Evolutionary conservation across 768 basidiomycete species (phyloP).

Genomic region (Lactifluus hygrophoroides): DNA sequence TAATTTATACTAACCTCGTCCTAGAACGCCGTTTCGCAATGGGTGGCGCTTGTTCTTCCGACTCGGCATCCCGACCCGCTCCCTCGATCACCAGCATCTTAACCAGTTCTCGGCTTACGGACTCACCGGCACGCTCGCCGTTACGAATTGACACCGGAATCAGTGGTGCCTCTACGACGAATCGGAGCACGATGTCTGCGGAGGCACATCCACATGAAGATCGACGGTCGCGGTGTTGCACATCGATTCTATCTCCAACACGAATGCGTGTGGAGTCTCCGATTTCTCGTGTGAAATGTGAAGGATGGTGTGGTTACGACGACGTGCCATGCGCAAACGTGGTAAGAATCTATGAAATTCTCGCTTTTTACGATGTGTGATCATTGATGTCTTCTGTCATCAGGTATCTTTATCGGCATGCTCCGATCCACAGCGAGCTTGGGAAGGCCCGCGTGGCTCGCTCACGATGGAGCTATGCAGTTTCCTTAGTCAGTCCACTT

Average conservation of each 20-base stretch:
- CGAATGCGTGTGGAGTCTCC: constrained; percentile 14
- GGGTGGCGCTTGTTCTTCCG: neutral
- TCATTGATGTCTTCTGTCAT: neutral
- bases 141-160: neutral
- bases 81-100: neutral
- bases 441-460: constrained; percentile 20
- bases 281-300: constrained; percentile 9
- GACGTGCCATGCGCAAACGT: neutral
- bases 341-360: neutral
- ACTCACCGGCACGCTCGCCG: neutral
- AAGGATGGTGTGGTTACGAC: constrained; percentile 18
- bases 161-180: neutral
- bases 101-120: neutral
- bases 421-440: constrained; percentile 20
- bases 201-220: neutral
- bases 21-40: neutral
- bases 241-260: neutral
- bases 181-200: neutral
- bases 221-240: neutral
- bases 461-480: constrained; percentile 15
- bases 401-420: constrained; percentile 21
- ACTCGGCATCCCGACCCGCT: neutral
- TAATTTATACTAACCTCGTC: neutral
- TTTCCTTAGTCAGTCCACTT: neutral
- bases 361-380: neutral